A percentile compares a stretch with the other conserved stretches of the same genome.
Conservation (phyloP, 2,329 filamentous ascomycete species). For the Fusarium siculi region DNA sequence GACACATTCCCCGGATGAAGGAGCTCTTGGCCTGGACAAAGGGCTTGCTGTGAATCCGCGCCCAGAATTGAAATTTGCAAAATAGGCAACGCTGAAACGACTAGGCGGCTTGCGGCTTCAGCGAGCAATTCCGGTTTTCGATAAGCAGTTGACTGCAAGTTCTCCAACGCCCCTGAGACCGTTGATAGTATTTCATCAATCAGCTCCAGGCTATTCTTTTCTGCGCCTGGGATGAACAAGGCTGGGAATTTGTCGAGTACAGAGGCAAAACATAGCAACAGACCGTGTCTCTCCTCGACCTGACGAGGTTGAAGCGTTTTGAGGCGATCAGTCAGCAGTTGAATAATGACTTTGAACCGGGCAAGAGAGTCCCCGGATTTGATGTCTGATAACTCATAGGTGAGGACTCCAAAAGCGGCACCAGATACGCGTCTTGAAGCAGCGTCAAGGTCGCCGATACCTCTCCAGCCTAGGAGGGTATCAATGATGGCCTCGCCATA, state of each 20-base stretch:
- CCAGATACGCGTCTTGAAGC: constrained; percentile 79
- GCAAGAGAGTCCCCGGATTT: constrained; percentile 29
- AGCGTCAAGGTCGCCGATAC: constrained; percentile 82
- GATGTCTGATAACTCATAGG: constrained; percentile 51
- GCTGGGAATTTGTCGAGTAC: constrained; percentile 61
- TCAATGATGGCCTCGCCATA: constrained; percentile 77
- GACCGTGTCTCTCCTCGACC: constrained; percentile 75
- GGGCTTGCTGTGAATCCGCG: background rate
- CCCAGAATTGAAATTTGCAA: constrained; percentile 53
- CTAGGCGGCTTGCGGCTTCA: constrained; percentile 68
- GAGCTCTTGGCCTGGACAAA: constrained; percentile 40
- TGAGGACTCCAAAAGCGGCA: constrained; percentile 71
- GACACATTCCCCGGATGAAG: constrained; percentile 35
- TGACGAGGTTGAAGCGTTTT: constrained; percentile 62
- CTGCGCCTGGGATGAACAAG: constrained; percentile 33
- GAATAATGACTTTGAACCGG: constrained; percentile 51
- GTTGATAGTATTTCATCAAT: constrained; percentile 45
- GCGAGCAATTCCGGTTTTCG: constrained; percentile 73
- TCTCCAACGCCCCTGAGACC: constrained; percentile 52
- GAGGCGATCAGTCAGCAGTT: constrained; percentile 58
- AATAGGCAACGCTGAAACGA: constrained; percentile 63
- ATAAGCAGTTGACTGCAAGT: constrained; percentile 56
- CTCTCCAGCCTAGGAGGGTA: constrained; percentile 84
- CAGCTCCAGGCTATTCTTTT: constrained; percentile 38
- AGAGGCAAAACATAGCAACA: constrained; percentile 70